These are phyloP conservation scores for Fusarium pininemorale DNA, from an alignment of 2,329 filamentous ascomycete species.

Conservation along the genomic window DNA sequence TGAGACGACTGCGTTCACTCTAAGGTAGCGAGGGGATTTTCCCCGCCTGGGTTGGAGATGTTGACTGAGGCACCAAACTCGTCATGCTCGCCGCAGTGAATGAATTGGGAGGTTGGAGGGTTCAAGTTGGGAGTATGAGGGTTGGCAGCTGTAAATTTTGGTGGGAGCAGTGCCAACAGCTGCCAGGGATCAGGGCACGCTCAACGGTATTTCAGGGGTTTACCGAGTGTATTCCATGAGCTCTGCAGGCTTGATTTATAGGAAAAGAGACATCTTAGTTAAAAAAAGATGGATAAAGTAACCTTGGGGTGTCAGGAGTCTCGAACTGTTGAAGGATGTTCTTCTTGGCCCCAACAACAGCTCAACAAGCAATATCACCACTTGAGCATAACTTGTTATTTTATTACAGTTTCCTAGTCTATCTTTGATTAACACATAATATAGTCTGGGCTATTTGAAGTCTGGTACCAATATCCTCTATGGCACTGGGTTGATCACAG, in stretches of 20 bases:
- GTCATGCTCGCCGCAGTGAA: not conserved
- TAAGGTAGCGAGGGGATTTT: not conserved
- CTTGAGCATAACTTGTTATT: not conserved
- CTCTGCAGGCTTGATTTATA: not conserved
- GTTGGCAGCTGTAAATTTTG: conserved; percentile 10
- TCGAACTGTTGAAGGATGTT: not conserved
- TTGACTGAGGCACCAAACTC: conserved; percentile 12
- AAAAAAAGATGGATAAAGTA: not conserved
- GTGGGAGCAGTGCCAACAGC: conserved; percentile 16
- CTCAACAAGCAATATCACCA: not conserved
- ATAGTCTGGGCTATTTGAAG: not conserved
- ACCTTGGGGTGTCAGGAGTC: not conserved
- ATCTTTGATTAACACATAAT: not conserved
- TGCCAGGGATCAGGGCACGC: not conserved
- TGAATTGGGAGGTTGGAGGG: not conserved
- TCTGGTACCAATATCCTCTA: not conserved
- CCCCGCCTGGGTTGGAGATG: not conserved
- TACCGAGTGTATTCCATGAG: not conserved
- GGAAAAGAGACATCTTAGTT: not conserved
- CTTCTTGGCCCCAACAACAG: not conserved
- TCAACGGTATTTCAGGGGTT: not conserved
- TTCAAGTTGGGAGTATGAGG: not conserved
- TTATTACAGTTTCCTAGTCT: no score
- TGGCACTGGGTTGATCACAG: not conserved
- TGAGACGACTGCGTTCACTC: not conserved